Evolutionary conservation across 192 early-diverging fungal species (phyloP), one percentile per base, ranked within the genome.

Genomic region (Backusella luteola): DNA sequence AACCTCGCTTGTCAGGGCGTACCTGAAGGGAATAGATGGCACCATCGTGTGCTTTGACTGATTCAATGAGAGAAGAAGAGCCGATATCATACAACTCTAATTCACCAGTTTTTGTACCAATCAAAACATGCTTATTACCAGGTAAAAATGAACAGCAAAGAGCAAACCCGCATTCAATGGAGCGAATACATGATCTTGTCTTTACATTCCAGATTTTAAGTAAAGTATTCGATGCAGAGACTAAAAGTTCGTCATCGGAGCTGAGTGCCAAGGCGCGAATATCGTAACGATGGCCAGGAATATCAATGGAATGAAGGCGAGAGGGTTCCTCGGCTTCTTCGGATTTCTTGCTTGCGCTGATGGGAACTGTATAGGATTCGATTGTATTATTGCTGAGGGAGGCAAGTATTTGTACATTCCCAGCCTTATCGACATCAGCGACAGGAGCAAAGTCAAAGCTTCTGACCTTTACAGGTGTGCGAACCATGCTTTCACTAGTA

Each of bases 101-200:
- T 44, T 94, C 87, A 59, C 98, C 98, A 4, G 90, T 85, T 75
- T 96, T 96, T 53, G 98, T 99, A 36, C 98, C 98, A n/a, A 99
- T 87, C 32, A 96, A 87, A 41, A 96, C 90, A 77, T 93, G 88
- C 66, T 90, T 92, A 76, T 96, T 91, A 71, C 96, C 97, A 4
- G 97, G 97, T 9, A 99, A 80, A 84, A 99, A 98, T 29, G 94
- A 89, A 79, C 89, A 90, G 83, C 98, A 98, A n/a, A 97, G 82
- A 7, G 94, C 96, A 69, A 95, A 94, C 67, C 98, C 97, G 46
- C 94, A 95, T 52, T 93, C 93, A 75, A 99, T 90, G 49, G 96
- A 95, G 44, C 94, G 90, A 66, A 98, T 89, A 76, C 97, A 98
- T 35, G 91, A 79, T 12, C 90, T 85, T 1, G 95, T 95, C 67